Conservation (phyloP, 1,284 basidiomycete species). For the Pisolithus thermaeus region DNA sequence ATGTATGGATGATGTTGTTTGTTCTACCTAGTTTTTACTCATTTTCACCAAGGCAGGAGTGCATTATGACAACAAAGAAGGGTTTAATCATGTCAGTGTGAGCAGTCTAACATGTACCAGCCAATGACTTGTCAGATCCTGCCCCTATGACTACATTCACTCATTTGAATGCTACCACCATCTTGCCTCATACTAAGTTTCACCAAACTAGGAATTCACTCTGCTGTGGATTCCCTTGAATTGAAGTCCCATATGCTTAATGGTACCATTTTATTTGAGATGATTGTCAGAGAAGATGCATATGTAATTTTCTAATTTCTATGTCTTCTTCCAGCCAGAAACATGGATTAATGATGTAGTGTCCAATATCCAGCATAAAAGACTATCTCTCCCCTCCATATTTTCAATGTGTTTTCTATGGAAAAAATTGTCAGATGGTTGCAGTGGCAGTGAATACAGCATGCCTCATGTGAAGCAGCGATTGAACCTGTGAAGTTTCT, state of each 20-base stretch:
- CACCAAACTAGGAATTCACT: slow-evolving; percentile 99
- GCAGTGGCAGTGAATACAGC: too few species aligned
- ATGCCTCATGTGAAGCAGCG: too few species aligned
- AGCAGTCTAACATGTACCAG: slow-evolving; percentile 94
- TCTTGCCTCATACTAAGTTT: slow-evolving; percentile 90
- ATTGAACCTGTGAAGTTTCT: too few species aligned
- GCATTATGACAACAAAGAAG: slow-evolving; percentile 99
- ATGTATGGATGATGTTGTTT: slow-evolving; percentile 61
- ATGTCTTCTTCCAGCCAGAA: too few species aligned
- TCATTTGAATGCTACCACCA: slow-evolving; percentile 99
- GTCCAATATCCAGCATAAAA: too few species aligned
- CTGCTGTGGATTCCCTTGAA: slow-evolving; percentile 98
- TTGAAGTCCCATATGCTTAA: slow-evolving; percentile 99
- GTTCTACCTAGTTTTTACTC: slow-evolving; percentile 6
- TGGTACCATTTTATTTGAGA: too few species aligned
- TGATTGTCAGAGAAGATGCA: too few species aligned
- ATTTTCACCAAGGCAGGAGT: slow-evolving; percentile 70
- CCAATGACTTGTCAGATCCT: slow-evolving; percentile 99
- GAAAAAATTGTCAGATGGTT: too few species aligned
- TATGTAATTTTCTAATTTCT: too few species aligned
- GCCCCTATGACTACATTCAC: slow-evolving; percentile 99
- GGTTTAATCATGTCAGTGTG: slow-evolving; percentile 99
- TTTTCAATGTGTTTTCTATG: too few species aligned
- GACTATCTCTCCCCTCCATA: too few species aligned
- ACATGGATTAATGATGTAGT: too few species aligned